Percentiles rank a stretch among this genome's conserved stretches.
phyloP scores from a whole-genome alignment of 2,329 filamentous ascomycete genomes.

The Teratosphaeria nubilosa region DNA sequence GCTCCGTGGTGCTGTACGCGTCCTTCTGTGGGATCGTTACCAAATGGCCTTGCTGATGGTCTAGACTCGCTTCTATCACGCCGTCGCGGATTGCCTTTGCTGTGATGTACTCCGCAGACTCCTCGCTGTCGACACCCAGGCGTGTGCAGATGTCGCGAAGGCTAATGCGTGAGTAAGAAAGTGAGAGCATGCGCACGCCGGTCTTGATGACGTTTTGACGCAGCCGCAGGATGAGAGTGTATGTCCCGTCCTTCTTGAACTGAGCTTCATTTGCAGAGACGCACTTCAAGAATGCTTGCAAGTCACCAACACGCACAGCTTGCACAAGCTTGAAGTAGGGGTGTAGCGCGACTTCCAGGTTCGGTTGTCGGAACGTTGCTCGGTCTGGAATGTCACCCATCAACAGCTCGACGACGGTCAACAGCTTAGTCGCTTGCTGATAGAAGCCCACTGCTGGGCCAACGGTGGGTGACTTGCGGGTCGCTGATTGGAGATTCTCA shows the following conservation, averaged over 20 bases:
- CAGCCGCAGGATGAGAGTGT: constrained; percentile 86
- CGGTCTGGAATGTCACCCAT: constrained; percentile 99
- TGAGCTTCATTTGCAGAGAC: constrained; percentile 71
- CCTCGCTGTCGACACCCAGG: constrained; percentile 84
- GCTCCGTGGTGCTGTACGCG: constrained; percentile 90
- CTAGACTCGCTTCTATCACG: constrained; percentile 80
- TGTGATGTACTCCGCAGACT: constrained; percentile 97
- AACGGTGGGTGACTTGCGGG: constrained; percentile 86
- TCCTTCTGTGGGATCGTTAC: constrained; percentile 96
- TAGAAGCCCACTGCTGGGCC: constrained; percentile 87
- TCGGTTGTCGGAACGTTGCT: constrained; percentile 81
- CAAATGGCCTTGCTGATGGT: constrained; percentile 94
- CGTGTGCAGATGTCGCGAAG: constrained; percentile 95
- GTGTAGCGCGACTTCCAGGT: constrained; percentile 75
- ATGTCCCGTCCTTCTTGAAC: constrained; percentile 89
- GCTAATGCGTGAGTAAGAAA: constrained; percentile 95
- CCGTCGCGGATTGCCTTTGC: constrained; percentile 97
- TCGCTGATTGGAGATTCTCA: constrained; percentile 84
- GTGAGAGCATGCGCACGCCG: constrained; percentile 96
- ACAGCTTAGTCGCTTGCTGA: constrained; percentile 90
- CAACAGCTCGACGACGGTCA: constrained; percentile 88
- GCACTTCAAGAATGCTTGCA: constrained; percentile 83
- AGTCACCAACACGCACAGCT: constrained; percentile 89
- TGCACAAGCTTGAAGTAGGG: constrained; percentile 92
- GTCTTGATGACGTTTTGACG: constrained; percentile 99